Evolutionary conservation across 2,329 filamentous ascomycete species (phyloP), one percentile per base, ranked within the genome.

Genomic region (Cryphonectria carpinicola): DNA sequence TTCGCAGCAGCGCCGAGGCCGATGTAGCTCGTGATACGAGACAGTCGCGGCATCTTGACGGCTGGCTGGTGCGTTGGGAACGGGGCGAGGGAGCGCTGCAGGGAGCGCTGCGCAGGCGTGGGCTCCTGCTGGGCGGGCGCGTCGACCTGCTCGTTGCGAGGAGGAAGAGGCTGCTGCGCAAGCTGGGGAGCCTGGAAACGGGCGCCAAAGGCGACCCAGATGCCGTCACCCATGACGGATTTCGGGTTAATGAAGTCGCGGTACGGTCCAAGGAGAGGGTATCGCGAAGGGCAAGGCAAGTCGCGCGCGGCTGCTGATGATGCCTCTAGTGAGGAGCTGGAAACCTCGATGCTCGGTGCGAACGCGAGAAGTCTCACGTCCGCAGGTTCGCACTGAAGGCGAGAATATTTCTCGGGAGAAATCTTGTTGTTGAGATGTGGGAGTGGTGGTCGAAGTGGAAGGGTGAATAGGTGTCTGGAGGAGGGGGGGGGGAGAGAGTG

Each of bases 11-110:
- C 35, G 60, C 70, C 65, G 25, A 73, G n/a, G 35, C 67, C 62
- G 43, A 73, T 69, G 64, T 67, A 73, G 67, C 70, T 73, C 19
- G 71, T 67, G 52, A 71, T 71, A 4, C 65, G 70, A 58, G 60
- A 28, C n/a, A 73, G 58, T n/a, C 43, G 66, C n/a, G 65, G 60
- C 19, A 67, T 39, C 67, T 70, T 71, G 64, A 37, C 39, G 35
- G 54, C 2, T 13, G 52, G n/a, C 62, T 72, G 71, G 11, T 63
- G 65, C 35, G n/a, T 41, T 6, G 35, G 35, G 54, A 60, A 39
- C 25, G 68, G 62, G n/a, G 71, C 69, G 17, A 28, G 32, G 25
- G 71, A 68, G 52, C 71, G 71, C 43, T 32, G 58, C 5, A 70
- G 39, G 32, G 58, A 49, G 43, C 32, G 66, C 43, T 68, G 35